Conservation (phyloP, 2,329 filamentous ascomycete genomes). For the Fusarium udum region DNA sequence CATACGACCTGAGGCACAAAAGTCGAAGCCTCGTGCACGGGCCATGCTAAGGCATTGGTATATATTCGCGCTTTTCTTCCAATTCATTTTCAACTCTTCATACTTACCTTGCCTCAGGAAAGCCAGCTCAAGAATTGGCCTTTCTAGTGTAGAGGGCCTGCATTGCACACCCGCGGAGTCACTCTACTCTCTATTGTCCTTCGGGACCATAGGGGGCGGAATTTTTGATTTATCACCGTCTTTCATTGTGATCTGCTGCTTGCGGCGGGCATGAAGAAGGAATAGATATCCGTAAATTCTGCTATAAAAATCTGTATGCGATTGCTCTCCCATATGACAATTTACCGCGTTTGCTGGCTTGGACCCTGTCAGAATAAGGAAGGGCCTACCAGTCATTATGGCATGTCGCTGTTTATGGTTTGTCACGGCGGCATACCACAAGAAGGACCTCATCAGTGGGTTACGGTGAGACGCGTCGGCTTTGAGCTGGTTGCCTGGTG, state of each 20-base stretch:
- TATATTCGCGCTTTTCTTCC: slow-evolving; percentile 41
- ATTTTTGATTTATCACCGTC: slow-evolving; percentile 60
- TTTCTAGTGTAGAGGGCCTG: slow-evolving; percentile 58
- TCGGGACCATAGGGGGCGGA: slow-evolving; percentile 63
- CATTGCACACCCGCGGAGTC: slow-evolving; percentile 65
- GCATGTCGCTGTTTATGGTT: neutral
- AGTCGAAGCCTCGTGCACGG: slow-evolving; percentile 55
- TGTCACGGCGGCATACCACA: neutral
- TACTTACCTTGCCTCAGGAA: slow-evolving; percentile 63
- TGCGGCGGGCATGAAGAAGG: slow-evolving; percentile 56
- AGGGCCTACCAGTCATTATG: no score
- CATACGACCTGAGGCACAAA: slow-evolving; percentile 56
- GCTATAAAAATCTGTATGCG: no score
- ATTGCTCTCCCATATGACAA: neutral
- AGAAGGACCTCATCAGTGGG: neutral
- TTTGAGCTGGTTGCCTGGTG: neutral
- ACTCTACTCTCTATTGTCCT: slow-evolving; percentile 60
- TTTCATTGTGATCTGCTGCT: slow-evolving; percentile 57
- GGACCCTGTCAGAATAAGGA: neutral
- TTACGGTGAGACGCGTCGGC: slow-evolving; percentile 20
- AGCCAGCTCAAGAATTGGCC: slow-evolving; percentile 57
- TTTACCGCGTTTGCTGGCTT: neutral
- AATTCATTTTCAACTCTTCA: slow-evolving; percentile 52
- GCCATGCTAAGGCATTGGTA: slow-evolving; percentile 34
- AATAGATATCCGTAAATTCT: neutral